Percentiles rank a stretch among this genome's conserved stretches.
Conservation (phyloP, 2,329 filamentous ascomycete species). For the Colletotrichum eremochloae region DNA sequence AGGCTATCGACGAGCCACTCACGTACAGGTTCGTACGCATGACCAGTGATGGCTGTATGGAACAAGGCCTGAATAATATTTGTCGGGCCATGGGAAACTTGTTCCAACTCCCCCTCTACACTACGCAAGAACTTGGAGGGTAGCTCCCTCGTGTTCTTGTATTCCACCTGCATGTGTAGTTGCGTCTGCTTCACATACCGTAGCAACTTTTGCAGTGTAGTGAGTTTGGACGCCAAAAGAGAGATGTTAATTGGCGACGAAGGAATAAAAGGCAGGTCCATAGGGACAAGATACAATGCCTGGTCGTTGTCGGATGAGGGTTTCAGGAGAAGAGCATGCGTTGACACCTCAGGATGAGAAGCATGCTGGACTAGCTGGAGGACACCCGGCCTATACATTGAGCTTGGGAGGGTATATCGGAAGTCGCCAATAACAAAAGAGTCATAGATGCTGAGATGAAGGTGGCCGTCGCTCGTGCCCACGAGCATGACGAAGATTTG, state of each 20-base stretch:
- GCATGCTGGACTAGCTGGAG: conserved; percentile 70
- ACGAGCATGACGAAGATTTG: conserved; percentile 85
- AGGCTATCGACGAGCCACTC: conserved; percentile 93
- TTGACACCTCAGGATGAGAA: conserved; percentile 80
- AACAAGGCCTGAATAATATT: conserved; percentile 82
- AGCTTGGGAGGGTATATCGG: conserved; percentile 57
- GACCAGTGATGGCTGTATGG: conserved; percentile 86
- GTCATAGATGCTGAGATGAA: conserved; percentile 88
- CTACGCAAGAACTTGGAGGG: conserved; percentile 82
- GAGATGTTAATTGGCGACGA: conserved; percentile 85
- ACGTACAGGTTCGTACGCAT: conserved; percentile 79
- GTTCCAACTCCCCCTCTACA: conserved; percentile 80
- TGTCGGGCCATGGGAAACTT: conserved; percentile 67
- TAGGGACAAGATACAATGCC: conserved; percentile 74
- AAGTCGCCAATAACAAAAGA: conserved; percentile 84
- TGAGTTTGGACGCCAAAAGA: conserved; percentile 87
- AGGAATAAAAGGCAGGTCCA: conserved; percentile 87
- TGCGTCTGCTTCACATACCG: conserved; percentile 88
- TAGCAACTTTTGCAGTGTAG: conserved; percentile 86
- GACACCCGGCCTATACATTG: conserved; percentile 43
- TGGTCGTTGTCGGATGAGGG: conserved; percentile 57
- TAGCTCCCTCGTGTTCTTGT: conserved; percentile 84
- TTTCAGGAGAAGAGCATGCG: conserved; percentile 77
- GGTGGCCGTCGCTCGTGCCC: conserved; percentile 76
- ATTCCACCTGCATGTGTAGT: conserved; percentile 83